These are phyloP conservation scores for Irpex rosettiformis DNA, from an alignment of 1,284 basidiomycete species.

Conservation along the genomic window DNA sequence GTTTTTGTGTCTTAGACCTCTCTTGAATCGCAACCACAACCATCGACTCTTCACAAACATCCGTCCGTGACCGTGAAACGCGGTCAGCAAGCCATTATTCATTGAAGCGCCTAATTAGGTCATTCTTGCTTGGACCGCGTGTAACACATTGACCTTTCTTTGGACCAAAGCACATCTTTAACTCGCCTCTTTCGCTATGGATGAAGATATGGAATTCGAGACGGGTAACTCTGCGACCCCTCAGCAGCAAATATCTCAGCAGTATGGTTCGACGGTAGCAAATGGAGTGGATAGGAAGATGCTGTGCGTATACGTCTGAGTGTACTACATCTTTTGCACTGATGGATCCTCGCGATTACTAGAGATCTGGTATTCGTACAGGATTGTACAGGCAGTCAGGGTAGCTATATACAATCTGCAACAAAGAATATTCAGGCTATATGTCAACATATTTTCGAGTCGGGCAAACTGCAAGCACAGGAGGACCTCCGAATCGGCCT, in stretches of 20 bases:
- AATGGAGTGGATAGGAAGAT: constrained; percentile 53
- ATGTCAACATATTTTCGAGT: constrained; percentile 94
- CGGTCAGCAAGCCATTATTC: constrained; percentile 3
- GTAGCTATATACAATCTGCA: constrained; percentile 84
- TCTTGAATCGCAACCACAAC: constrained; percentile 12
- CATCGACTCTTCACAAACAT: constrained; percentile 7
- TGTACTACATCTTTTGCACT: constrained; percentile 1
- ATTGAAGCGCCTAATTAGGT: neutral
- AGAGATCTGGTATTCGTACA: constrained; percentile 89
- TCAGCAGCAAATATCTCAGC: constrained; percentile 34
- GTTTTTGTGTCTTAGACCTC: constrained; percentile 8
- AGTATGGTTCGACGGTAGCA: constrained; percentile 28
- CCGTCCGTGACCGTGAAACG: neutral
- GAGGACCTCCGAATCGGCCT: constrained; percentile 92
- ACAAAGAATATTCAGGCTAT: constrained; percentile 98
- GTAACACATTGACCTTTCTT: neutral
- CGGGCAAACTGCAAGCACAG: constrained; percentile 80
- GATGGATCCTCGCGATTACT: constrained; percentile 12
- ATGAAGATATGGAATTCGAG: constrained; percentile 74
- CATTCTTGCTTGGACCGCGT: neutral
- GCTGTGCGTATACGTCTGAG: constrained; percentile 51
- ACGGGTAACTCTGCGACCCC: constrained; percentile 29
- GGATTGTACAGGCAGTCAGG: constrained; percentile 89
- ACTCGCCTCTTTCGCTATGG: constrained; percentile 44
- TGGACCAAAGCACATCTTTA: neutral